Conservation (phyloP, 768 basidiomycete species). For the Leccinum incarnatum region DNA sequence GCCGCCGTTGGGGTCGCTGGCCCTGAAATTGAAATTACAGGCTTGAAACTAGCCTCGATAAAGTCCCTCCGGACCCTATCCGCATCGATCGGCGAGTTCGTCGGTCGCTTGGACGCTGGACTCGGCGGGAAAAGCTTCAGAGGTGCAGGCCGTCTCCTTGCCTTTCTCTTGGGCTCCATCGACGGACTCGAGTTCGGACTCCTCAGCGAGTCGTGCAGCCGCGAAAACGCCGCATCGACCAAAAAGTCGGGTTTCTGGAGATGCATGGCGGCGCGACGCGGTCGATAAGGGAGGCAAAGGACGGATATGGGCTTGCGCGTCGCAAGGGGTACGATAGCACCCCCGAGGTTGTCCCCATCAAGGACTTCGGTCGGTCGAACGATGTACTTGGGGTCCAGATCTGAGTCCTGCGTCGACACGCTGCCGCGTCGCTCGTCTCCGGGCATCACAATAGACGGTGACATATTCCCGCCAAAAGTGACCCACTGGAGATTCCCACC, state of each 20-base stretch:
- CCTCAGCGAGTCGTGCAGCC: constrained; percentile 6
- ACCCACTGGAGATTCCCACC: constrained; percentile 44
- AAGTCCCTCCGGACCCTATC: constrained; percentile 40
- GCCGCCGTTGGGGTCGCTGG: neutral
- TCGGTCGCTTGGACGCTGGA: constrained; percentile 31
- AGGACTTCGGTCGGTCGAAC: constrained; percentile 37
- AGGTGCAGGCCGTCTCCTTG: constrained; percentile 42
- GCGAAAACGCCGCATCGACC: constrained; percentile 31
- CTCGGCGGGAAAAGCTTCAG: constrained; percentile 37
- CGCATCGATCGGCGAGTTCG: constrained; percentile 36
- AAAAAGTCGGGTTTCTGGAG: constrained; percentile 37
- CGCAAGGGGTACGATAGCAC: constrained; percentile 22
- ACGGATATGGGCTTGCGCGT: constrained; percentile 35
- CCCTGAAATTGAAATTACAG: neutral
- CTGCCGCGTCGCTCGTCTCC: constrained; percentile 42
- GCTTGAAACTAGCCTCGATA: constrained; percentile 42
- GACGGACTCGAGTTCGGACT: constrained; percentile 17
- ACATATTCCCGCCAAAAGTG: constrained; percentile 35
- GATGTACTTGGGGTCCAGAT: constrained; percentile 49
- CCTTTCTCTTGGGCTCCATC: constrained; percentile 25
- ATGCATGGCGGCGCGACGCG: constrained; percentile 35
- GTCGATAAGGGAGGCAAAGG: constrained; percentile 36
- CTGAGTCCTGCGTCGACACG: constrained; percentile 52
- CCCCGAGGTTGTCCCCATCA: constrained; percentile 36
- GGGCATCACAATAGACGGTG: constrained; percentile 6